Percentiles rank a stretch among this genome's conserved stretches.
phyloP scores from a whole-genome alignment of 495 filamentous ascomycete genomes.

The Penicillium canariense region DNA sequence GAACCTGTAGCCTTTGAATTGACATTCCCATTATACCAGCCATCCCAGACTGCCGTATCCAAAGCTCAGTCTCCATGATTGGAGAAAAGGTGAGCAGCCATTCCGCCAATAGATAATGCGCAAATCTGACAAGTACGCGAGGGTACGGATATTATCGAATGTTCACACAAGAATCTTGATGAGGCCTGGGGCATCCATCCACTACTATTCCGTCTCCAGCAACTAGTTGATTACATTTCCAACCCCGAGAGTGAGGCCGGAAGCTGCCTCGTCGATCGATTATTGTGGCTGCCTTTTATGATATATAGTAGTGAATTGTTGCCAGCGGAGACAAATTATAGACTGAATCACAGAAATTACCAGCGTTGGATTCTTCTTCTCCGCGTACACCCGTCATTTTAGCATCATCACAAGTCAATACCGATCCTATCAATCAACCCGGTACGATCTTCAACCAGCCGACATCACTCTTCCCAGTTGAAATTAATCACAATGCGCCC shows the following conservation, averaged over 20 bases:
- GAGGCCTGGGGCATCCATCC: constrained; percentile 21
- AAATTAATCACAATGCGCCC: constrained; percentile 52
- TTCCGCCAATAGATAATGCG: not conserved
- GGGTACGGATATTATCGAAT: constrained; percentile 36
- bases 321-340: not conserved
- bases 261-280: no score
- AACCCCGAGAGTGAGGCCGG: not conserved
- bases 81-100: constrained; percentile 48
- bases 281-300: no score
- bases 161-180: constrained; percentile 31
- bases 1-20: constrained; percentile 50
- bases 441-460: not conserved
- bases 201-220: constrained; percentile 14
- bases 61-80: constrained; percentile 56
- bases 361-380: no score
- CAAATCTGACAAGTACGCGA: constrained; percentile 4
- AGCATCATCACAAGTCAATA: not conserved
- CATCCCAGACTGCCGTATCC: constrained; percentile 42
- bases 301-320: not conserved
- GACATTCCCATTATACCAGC: constrained; percentile 40
- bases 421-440: not conserved
- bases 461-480: constrained; percentile 29
- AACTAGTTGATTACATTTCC: constrained; percentile 1
- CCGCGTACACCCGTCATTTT: not conserved
- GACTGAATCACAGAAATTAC: no score